These are phyloP conservation scores for Pistacia integerrima DNA, from an alignment of 345 rosid genomes.

Conservation along the genomic window DNA sequence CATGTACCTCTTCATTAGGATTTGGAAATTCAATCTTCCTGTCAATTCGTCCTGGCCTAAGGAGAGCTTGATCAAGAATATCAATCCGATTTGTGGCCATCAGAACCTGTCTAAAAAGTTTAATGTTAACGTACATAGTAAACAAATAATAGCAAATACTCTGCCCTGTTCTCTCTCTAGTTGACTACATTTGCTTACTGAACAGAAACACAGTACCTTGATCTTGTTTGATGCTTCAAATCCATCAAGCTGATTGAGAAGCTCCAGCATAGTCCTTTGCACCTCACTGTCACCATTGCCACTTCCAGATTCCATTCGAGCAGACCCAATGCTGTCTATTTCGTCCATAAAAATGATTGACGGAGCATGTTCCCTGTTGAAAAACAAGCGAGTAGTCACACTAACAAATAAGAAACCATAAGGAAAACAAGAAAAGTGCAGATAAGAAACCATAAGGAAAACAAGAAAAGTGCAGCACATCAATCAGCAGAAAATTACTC, in stretches of 20 bases:
- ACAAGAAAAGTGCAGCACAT: neutral
- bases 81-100: slow-evolving; percentile 99
- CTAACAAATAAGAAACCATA: slow-evolving; percentile 7
- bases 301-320: slow-evolving; percentile 99
- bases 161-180: neutral
- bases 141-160: neutral
- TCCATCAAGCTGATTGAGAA: slow-evolving; percentile 97
- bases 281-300: slow-evolving; percentile 99
- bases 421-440: neutral
- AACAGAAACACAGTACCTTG: slow-evolving; percentile 49
- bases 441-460: slow-evolving; percentile 11
- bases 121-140: neutral
- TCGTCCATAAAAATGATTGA: slow-evolving; percentile 99
- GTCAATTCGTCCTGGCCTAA: slow-evolving; percentile 97
- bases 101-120: slow-evolving; percentile 62
- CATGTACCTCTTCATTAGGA: slow-evolving; percentile 86
- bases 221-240: slow-evolving; percentile 99
- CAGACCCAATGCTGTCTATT: slow-evolving; percentile 97
- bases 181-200: neutral
- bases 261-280: slow-evolving; percentile 99
- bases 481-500: neutral
- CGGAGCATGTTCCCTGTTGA: slow-evolving; percentile 89
- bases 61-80: slow-evolving; percentile 96
- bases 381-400: slow-evolving; percentile 5
- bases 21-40: slow-evolving; percentile 98